Conservation (phyloP, 2,329 filamentous ascomycete genomes). For the Metarhizium rileyi region DNA sequence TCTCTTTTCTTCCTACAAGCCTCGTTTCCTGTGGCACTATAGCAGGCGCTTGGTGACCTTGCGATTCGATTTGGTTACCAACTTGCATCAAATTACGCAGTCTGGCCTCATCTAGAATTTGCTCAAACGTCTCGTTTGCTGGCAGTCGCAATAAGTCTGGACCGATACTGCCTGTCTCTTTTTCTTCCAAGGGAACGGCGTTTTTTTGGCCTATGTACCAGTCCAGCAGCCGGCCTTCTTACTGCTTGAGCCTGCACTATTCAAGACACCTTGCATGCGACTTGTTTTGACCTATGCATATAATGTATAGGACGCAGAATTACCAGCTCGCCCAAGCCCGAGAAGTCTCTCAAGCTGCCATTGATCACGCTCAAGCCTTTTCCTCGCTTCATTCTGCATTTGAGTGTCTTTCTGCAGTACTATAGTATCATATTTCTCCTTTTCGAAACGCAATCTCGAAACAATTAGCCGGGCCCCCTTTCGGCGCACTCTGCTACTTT, state of each 20-base stretch:
- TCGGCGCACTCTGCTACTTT: constrained; percentile 1
- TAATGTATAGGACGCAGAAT: not conserved
- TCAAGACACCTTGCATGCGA: not conserved
- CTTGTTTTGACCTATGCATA: not conserved
- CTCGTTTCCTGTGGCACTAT: not conserved
- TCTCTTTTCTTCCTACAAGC: not conserved
- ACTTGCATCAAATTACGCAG: not conserved
- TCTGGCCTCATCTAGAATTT: not conserved
- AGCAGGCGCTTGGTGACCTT: not conserved
- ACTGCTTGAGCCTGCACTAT: not conserved
- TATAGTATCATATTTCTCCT: too few relatives aligned
- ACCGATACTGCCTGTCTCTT: not conserved
- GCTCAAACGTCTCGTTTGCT: not conserved
- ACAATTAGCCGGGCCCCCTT: not conserved
- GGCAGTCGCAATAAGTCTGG: not conserved
- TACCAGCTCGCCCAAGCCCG: not conserved
- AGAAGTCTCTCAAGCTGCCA: not conserved
- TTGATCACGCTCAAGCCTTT: not conserved
- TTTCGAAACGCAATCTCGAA: not conserved
- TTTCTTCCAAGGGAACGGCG: not conserved
- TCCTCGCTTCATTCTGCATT: not conserved
- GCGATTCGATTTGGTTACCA: not conserved
- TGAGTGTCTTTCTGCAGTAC: not conserved
- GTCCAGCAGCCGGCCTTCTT: not conserved
- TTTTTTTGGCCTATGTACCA: not conserved